These are phyloP conservation scores for Zygnema circumcarinatum DNA, from an alignment of 139 green algal species.

Conservation along the genomic window DNA sequence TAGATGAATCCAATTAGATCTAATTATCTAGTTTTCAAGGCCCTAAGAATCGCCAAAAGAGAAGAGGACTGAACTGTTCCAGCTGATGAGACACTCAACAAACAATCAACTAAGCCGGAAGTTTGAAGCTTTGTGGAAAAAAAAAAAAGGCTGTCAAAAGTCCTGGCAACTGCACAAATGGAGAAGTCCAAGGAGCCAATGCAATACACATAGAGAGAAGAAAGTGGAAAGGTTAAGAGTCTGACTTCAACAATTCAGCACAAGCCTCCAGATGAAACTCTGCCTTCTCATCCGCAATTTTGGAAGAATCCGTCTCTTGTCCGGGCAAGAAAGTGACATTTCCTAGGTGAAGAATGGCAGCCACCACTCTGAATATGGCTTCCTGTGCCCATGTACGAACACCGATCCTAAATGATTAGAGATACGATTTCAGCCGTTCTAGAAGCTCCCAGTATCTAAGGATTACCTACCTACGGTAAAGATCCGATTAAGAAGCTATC, in stretches of 20 bases:
- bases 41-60: too few species aligned
- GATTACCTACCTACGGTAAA: not conserved
- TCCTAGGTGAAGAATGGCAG: constrained; percentile 94
- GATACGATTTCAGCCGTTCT: not conserved
- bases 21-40: too few species aligned
- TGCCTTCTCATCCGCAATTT: constrained; percentile 58
- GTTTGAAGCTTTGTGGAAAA: too few species aligned
- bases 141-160: too few species aligned
- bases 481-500: not conserved
- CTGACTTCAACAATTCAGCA: constrained; percentile 48
- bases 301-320: constrained; percentile 59
- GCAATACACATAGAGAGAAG: not conserved
- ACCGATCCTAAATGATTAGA: not conserved
- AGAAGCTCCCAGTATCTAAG: not conserved
- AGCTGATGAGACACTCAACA: too few species aligned
- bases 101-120: too few species aligned
- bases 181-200: too few species aligned
- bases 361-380: constrained; percentile 82
- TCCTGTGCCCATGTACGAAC: constrained; percentile 63
- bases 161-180: too few species aligned
- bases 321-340: constrained; percentile 62
- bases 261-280: constrained; percentile 42
- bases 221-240: not conserved
- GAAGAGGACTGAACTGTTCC: too few species aligned
- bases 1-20: too few species aligned